Evolutionary conservation across 1,284 basidiomycete species (phyloP).

Genomic region (Sporisorium reilianum): DNA sequence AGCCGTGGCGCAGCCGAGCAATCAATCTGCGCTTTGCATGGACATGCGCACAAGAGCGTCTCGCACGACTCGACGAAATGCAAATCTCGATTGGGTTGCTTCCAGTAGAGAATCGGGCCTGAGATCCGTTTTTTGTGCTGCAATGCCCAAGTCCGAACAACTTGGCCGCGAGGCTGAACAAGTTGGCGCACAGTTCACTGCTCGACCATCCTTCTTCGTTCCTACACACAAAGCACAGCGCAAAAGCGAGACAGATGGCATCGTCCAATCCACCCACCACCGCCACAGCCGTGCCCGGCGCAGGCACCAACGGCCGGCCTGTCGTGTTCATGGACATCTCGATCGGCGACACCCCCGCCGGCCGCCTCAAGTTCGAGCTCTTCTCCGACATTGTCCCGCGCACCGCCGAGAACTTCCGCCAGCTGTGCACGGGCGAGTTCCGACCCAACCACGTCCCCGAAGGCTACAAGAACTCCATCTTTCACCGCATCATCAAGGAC

Average conservation of each 20-base stretch:
- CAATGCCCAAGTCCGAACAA: no score
- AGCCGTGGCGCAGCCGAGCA: no score
- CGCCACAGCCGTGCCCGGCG: constrained; percentile 32
- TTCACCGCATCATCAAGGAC: constrained; percentile 81
- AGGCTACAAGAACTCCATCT: constrained; percentile 74
- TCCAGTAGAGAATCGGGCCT: no score
- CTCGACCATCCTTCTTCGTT: background rate
- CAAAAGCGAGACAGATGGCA: constrained; percentile 12
- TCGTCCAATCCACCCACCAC: background rate
- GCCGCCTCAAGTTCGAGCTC: constrained; percentile 82
- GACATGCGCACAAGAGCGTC: no score
- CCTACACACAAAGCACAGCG: no score
- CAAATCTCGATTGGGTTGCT: no score
- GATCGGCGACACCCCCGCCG: constrained; percentile 74
- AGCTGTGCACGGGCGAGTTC: constrained; percentile 83
- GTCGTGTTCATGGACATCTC: constrained; percentile 92
- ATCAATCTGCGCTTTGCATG: constrained; percentile 21
- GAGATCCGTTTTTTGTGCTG: no score
- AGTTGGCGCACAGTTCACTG: no score
- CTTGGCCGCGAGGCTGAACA: no score
- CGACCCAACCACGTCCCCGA: constrained; percentile 68
- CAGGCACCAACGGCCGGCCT: constrained; percentile 72
- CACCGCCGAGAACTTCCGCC: constrained; percentile 89
- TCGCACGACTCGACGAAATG: no score
- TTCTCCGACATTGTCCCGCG: constrained; percentile 91